A percentile compares a stretch with the other conserved stretches of the same genome.
Conservation (phyloP, 2,329 filamentous ascomycete species). For the Ciborinia camelliae region DNA sequence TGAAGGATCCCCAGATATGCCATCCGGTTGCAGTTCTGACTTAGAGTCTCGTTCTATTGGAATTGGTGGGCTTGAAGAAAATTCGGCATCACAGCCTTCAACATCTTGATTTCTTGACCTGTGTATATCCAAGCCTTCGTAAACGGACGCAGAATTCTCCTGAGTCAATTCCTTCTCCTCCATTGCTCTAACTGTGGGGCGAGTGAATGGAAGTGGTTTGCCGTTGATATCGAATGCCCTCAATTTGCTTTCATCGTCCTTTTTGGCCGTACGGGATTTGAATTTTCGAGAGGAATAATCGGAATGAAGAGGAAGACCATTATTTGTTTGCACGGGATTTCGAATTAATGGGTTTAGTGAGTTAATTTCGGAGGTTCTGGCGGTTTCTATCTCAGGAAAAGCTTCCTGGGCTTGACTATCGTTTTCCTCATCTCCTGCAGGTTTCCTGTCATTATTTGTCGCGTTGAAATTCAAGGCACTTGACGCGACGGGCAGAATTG, state of each 20-base stretch:
- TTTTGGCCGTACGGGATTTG: neutral
- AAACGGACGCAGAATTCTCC: slow-evolving; percentile 32
- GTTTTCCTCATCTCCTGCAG: neutral
- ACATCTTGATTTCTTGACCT: slow-evolving; percentile 12
- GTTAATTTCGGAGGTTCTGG: neutral
- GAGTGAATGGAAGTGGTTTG: neutral
- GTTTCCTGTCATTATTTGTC: neutral
- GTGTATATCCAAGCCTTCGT: slow-evolving; percentile 28
- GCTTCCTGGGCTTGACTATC: neutral
- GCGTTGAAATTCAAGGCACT: neutral
- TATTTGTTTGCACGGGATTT: neutral
- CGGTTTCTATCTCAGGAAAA: neutral
- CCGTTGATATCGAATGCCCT: neutral
- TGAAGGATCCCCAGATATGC: neutral
- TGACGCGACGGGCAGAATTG: slow-evolving; percentile 3
- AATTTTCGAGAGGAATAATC: too few relatives aligned
- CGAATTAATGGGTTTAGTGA: neutral
- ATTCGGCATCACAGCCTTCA: slow-evolving; percentile 4
- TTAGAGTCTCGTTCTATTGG: neutral
- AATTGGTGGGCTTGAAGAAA: neutral
- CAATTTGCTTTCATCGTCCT: too few relatives aligned
- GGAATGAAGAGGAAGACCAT: neutral
- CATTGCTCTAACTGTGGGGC: slow-evolving; percentile 1
- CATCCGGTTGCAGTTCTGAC: neutral
- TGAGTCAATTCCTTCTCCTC: slow-evolving; percentile 25